A percentile compares a stretch with the other conserved stretches of the same genome.
These are phyloP conservation scores for Solioccasus polychromus DNA, from an alignment of 768 basidiomycete species.

Conservation along the genomic window DNA sequence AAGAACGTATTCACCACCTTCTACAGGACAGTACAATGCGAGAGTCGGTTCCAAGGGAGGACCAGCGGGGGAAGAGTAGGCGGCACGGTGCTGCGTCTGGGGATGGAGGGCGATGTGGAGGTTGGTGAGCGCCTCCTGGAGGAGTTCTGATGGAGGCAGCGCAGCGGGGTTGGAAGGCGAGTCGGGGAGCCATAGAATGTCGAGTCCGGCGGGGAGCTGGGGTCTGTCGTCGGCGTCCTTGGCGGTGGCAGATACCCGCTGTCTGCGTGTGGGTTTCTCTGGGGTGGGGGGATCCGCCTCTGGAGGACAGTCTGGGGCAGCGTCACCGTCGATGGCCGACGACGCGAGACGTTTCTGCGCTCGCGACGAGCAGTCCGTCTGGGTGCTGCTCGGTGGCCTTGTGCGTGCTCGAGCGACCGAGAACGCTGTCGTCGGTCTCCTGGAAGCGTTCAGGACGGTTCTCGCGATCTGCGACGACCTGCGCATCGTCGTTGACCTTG, in stretches of 20 bases:
- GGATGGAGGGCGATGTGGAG: slow-evolving; percentile 77
- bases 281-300: slow-evolving; percentile 23
- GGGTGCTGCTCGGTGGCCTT: slow-evolving; percentile 13
- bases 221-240: slow-evolving; percentile 31
- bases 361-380: slow-evolving; percentile 10
- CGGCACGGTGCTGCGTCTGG: slow-evolving; percentile 72
- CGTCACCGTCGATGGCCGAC: slow-evolving; percentile 9
- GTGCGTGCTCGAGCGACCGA: slow-evolving; percentile 24
- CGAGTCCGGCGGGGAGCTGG: slow-evolving; percentile 52
- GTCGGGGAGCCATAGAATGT: slow-evolving; percentile 67
- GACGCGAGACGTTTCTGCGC: slow-evolving; percentile 26
- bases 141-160: slow-evolving; percentile 71
- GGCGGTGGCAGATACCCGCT: slow-evolving; percentile 9
- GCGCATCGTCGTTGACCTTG: slow-evolving; percentile 66
- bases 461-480: slow-evolving; percentile 68
- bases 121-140: slow-evolving; percentile 75
- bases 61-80: slow-evolving; percentile 52
- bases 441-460: slow-evolving; percentile 53
- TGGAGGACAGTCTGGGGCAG: slow-evolving; percentile 24
- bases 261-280: slow-evolving; percentile 26
- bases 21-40: slow-evolving; percentile 77
- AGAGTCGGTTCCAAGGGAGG: slow-evolving; percentile 73
- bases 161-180: slow-evolving; percentile 21
- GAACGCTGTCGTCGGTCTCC: slow-evolving; percentile 2
- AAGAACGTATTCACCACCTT: slow-evolving; percentile 82